Evolutionary conservation across 108 stramenopile species (phyloP).

Genomic region (Cylindrotheca closterium): DNA sequence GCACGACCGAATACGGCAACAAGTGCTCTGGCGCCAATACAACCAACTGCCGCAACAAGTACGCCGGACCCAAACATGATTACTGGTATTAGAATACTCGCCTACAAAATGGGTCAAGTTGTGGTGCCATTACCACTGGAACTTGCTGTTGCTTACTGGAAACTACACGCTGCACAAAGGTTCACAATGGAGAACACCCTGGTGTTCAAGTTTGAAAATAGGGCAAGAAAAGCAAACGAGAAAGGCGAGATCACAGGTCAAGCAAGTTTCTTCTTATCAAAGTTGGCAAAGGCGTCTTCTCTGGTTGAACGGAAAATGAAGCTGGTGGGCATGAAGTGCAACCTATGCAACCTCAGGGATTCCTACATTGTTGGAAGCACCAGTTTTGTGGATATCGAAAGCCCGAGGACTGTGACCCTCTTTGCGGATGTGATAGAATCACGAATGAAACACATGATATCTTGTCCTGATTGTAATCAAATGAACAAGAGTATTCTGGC

Average conservation of each 20-base stretch:
- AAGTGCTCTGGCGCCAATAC: too few relatives aligned
- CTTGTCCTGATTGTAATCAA: background rate
- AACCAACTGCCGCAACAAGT: too few relatives aligned
- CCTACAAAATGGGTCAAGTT: too few relatives aligned
- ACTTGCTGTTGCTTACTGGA: too few relatives aligned
- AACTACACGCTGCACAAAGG: too few relatives aligned
- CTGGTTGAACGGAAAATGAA: background rate
- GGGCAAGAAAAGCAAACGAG: background rate
- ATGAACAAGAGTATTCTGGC: background rate
- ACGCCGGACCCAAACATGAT: too few relatives aligned
- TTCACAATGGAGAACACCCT: too few relatives aligned
- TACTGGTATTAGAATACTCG: too few relatives aligned
- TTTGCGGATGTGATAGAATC: background rate
- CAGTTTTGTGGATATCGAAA: background rate
- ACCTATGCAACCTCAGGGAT: background rate
- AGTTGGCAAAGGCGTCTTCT: background rate
- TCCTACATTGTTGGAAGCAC: background rate
- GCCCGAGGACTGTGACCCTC: background rate
- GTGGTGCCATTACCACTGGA: too few relatives aligned
- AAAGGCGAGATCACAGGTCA: background rate
- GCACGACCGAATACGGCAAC: too few relatives aligned
- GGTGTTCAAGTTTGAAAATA: background rate
- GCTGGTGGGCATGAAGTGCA: background rate
- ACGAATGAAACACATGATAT: background rate
- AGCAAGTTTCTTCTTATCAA: background rate